phyloP scores from a whole-genome alignment of 169 alveolate species.

The Plasmodium berghei region DNA sequence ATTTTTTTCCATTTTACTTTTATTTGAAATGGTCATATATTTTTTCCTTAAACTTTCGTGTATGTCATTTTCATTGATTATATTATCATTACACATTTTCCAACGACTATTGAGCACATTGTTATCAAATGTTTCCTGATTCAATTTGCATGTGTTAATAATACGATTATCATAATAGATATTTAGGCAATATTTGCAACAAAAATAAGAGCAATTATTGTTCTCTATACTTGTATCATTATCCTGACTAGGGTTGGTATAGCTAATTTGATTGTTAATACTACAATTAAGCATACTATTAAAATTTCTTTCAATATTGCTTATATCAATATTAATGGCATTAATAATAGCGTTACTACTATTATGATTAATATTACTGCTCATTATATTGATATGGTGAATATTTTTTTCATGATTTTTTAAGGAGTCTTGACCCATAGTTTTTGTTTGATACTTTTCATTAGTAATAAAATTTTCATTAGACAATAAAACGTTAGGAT shows the following conservation, averaged over 20 bases:
- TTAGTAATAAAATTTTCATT: too few species aligned
- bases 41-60: not conserved
- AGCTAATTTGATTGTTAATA: not conserved
- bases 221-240: not conserved
- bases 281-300: not conserved
- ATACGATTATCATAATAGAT: constrained; percentile 25
- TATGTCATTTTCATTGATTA: not conserved
- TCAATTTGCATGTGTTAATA: not conserved
- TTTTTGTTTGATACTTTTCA: too few species aligned
- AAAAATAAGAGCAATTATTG: constrained; percentile 3
- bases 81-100: constrained; percentile 1
- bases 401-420: too few species aligned
- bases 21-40: too few species aligned
- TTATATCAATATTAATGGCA: not conserved
- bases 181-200: constrained; percentile 52
- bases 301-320: not conserved
- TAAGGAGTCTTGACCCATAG: too few species aligned
- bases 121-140: not conserved
- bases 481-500: too few species aligned
- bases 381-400: too few species aligned
- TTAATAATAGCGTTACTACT: not conserved
- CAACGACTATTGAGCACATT: not conserved
- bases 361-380: not conserved
- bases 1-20: too few species aligned
- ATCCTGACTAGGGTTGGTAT: not conserved